Conservation (phyloP, 176 grass and related monocot genomes). For the Areca catechu region DNA sequence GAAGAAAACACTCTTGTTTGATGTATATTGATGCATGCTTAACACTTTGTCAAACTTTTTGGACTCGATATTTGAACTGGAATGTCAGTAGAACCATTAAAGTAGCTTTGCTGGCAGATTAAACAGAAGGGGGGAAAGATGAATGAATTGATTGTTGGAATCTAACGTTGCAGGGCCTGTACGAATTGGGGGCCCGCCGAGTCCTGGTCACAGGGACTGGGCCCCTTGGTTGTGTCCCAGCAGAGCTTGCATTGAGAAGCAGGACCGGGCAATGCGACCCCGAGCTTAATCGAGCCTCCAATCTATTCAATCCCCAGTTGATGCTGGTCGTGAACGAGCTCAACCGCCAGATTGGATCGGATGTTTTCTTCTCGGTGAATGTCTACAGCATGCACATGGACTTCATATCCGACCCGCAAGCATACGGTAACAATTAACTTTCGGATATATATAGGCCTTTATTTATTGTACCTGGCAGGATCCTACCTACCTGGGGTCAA, state of each 20-base stretch:
- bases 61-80: no score
- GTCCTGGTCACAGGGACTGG: conserved; percentile 74
- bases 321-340: conserved; percentile 21
- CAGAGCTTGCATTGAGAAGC: conserved; percentile 68
- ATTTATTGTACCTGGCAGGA: no score
- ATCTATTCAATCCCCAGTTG: conserved; percentile 67
- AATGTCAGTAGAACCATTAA: no score
- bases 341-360: conserved; percentile 28
- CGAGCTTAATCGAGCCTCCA: conserved; percentile 56
- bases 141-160: no score
- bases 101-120: no score
- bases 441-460: no score
- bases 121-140: no score
- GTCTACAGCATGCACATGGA: conserved; percentile 48
- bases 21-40: no score
- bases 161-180: conserved; percentile 18
- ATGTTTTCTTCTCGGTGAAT: conserved; percentile 57
- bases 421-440: conserved; percentile 19
- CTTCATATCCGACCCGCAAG: conserved; percentile 53
- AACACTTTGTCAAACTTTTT: no score
- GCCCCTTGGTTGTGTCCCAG: conserved; percentile 72
- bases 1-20: no score
- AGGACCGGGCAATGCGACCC: conserved; percentile 51
- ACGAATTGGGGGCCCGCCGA: conserved; percentile 43
- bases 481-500: no score